A percentile compares a stretch with the other conserved stretches of the same genome.
Evolutionary conservation across 1,284 basidiomycete genomes (phyloP).

Genomic region (Ustilago curta): DNA sequence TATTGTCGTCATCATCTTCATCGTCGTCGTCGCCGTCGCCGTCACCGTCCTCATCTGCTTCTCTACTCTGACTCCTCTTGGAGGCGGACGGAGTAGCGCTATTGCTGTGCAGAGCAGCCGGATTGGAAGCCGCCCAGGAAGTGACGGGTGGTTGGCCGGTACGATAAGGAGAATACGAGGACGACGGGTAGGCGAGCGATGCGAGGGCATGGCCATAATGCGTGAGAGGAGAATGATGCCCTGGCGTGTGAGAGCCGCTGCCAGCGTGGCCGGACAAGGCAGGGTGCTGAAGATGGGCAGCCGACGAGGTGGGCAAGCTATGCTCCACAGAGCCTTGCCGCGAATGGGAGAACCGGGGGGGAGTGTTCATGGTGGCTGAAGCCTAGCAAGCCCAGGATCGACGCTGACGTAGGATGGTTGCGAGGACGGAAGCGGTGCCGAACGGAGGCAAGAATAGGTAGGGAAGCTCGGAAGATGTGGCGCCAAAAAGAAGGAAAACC

Average conservation of each 20-base stretch:
- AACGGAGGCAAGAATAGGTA: not conserved
- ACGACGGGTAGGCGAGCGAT: slow-evolving; percentile 46
- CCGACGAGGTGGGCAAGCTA: slow-evolving; percentile 27
- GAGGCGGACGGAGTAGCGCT: slow-evolving; percentile 24
- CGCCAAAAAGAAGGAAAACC: no score
- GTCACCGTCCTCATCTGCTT: slow-evolving; percentile 27
- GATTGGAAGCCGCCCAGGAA: slow-evolving; percentile 38
- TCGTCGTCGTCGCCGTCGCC: slow-evolving; percentile 29
- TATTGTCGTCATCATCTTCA: slow-evolving; percentile 40
- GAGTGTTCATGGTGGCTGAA: slow-evolving; percentile 43
- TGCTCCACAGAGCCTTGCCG: slow-evolving; percentile 51
- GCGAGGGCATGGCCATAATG: slow-evolving; percentile 47
- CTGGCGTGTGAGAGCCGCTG: slow-evolving; percentile 35
- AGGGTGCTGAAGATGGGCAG: slow-evolving; percentile 44
- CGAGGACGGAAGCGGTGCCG: not conserved
- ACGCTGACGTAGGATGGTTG: not conserved
- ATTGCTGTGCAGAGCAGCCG: slow-evolving; percentile 27
- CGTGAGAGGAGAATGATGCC: slow-evolving; percentile 42
- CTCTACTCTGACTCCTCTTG: slow-evolving; percentile 34
- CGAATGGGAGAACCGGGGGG: slow-evolving; percentile 52
- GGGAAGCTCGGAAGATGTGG: not conserved
- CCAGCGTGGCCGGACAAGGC: slow-evolving; percentile 26
- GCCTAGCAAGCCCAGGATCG: no score
- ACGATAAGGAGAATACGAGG: slow-evolving; percentile 43
- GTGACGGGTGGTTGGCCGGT: slow-evolving; percentile 17